Evolutionary conservation across 192 early-diverging fungal species (phyloP), one percentile per base, ranked within the genome.

Genomic region (Nowakowskiella sp.): DNA sequence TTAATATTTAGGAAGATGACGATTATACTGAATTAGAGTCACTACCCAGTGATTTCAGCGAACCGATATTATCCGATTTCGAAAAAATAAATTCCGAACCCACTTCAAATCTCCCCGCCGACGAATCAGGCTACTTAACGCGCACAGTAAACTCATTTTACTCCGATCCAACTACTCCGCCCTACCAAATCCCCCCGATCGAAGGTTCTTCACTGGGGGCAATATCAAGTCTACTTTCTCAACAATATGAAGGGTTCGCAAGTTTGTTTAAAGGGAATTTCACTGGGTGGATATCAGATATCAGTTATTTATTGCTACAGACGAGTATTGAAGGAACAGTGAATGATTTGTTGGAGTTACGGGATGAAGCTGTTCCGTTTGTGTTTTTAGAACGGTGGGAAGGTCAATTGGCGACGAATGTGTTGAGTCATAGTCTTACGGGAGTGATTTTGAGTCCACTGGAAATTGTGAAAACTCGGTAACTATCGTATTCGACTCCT

Each of bases 361-460:
- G 85, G 50, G 89, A 88, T 36, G 83, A 82, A 53, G 75, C 69
- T 33, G 77, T 65, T 59, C 80, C 79, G 31, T n/a, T 42, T 22
- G 31, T 55, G 45, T 25, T 49, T 22, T 50, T 71, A 9, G 65
- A 64, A 57, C 62, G 60, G 24, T 44, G 55, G 6, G 47, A 61
- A n/a, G 57, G 55, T 50, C 51, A 50, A 7, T 53, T 62, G 23
- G 32, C 80, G 26, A 87, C 88, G 4, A 53, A 87, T 25, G 74
- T 96, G 3, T 72, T 76, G 1, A 91, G 89, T 19, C 80, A 87
- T 60, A 59, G 88, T 3, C 53, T 89, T 2, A 80, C 86, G 6
- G 90, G 88, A 2, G 67, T 90, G 46, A 28, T 91, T 24, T 75
- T 96, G 45, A 85, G 83, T 51, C 95, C 95, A 0, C 65, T 99